Conservation (phyloP, 768 basidiomycete species). For the Mycena chlorophos region DNA sequence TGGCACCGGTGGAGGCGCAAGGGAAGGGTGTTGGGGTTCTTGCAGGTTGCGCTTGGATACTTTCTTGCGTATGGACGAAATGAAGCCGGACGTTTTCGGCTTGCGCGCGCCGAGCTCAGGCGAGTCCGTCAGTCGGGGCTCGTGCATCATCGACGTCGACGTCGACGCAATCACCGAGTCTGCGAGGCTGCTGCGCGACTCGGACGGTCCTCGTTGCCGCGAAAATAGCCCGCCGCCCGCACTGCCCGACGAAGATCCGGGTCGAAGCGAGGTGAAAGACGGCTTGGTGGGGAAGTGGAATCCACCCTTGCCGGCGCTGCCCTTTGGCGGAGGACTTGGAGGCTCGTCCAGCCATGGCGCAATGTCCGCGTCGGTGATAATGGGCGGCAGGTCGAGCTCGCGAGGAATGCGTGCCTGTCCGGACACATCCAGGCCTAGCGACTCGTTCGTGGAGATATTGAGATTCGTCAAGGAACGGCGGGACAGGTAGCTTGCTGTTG, state of each 20-base stretch:
- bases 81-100: conserved; percentile 50
- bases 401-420: conserved; percentile 23
- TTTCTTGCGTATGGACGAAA: conserved; percentile 44
- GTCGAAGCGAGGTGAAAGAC: conserved; percentile 29
- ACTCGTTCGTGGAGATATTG: conserved; percentile 17
- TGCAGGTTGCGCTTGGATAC: conserved; percentile 41
- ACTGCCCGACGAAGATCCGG: conserved; percentile 18
- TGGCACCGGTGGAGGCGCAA: conserved; percentile 34
- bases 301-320: conserved; percentile 24
- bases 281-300: conserved; percentile 31
- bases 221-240: no score
- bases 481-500: conserved; percentile 12
- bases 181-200: conserved; percentile 23
- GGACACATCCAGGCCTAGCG: conserved; percentile 24
- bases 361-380: conserved; percentile 23
- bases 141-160: conserved; percentile 13
- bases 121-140: conserved; percentile 21
- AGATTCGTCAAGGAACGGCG: conserved; percentile 18
- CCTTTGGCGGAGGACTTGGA: conserved; percentile 25
- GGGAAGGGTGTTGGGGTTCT: conserved; percentile 41
- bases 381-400: conserved; percentile 20
- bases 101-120: conserved; percentile 47
- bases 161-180: conserved; percentile 20
- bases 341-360: conserved; percentile 23
- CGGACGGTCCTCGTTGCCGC: conserved; percentile 20